phyloP scores from a whole-genome alignment of 345 rosid species.

The Hibiscus syriacus region DNA sequence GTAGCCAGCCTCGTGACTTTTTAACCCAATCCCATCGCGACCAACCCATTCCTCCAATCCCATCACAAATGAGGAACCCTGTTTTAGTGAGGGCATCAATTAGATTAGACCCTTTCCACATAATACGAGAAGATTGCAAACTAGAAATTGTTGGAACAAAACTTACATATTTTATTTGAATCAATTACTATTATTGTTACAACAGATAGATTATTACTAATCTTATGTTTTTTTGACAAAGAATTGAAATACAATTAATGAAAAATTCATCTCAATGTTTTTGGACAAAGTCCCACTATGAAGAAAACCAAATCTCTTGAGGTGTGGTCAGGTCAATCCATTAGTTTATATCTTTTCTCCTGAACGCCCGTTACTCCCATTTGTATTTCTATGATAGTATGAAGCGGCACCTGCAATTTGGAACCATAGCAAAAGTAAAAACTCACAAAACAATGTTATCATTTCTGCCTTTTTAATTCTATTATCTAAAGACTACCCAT shows the following conservation, averaged over 20 bases:
- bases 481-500: not conserved
- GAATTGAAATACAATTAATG: slow-evolving; percentile 13
- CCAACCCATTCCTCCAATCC: not conserved
- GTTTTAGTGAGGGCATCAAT: not conserved
- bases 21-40: not conserved
- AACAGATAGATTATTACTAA: not conserved
- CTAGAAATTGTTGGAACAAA: not conserved
- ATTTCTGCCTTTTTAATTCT: not conserved
- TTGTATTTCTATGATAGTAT: slow-evolving; percentile 96
- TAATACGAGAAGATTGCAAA: not conserved
- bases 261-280: not conserved
- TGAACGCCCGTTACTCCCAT: slow-evolving; percentile 99
- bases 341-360: slow-evolving; percentile 97
- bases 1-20: slow-evolving; percentile 15
- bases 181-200: not conserved
- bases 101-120: not conserved
- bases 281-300: not conserved
- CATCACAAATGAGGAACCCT: not conserved
- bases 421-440: not conserved
- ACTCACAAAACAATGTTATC: not conserved
- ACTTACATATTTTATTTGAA: not conserved
- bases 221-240: slow-evolving; percentile 9
- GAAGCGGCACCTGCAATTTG: slow-evolving; percentile 83
- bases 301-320: not conserved
- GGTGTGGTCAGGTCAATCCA: slow-evolving; percentile 56